phyloP scores from a whole-genome alignment of 331 rosid genomes.

The Pyracantha coccinea region DNA sequence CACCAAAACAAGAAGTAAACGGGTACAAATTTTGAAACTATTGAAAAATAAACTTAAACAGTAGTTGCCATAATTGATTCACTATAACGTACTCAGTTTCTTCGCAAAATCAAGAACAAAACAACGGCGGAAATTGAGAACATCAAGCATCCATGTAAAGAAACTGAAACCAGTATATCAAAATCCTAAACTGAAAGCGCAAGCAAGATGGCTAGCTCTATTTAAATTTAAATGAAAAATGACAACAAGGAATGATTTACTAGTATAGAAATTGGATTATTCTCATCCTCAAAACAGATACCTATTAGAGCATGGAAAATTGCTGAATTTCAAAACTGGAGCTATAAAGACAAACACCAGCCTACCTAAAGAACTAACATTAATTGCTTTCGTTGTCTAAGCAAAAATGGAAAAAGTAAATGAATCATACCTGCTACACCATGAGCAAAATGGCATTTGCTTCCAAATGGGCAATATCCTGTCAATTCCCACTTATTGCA shows the following conservation, averaged over 20 bases:
- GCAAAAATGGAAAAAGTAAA: not conserved
- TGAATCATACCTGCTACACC: constrained; percentile 75
- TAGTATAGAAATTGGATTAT: not conserved
- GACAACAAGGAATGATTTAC: not conserved
- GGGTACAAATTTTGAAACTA: not conserved
- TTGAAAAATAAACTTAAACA: not conserved
- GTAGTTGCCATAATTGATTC: not conserved
- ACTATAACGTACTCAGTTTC: not conserved
- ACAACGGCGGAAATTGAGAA: not conserved
- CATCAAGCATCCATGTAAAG: not conserved
- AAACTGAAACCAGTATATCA: not conserved
- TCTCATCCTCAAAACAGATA: not conserved
- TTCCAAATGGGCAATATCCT: constrained; percentile 97
- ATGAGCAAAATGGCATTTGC: constrained; percentile 97
- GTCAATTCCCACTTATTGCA: constrained; percentile 99
- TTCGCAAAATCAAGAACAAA: not conserved
- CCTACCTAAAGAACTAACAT: not conserved
- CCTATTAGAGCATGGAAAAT: not conserved
- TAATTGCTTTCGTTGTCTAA: not conserved
- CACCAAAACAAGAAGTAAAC: not conserved
- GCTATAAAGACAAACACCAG: not conserved
- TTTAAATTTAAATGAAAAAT: not conserved
- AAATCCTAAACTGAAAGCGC: not conserved
- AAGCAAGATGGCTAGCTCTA: not conserved
- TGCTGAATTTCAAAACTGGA: not conserved